phyloP scores from a whole-genome alignment of 371 early-diverging fungal genomes.

The Haplosporangium sp. region DNA sequence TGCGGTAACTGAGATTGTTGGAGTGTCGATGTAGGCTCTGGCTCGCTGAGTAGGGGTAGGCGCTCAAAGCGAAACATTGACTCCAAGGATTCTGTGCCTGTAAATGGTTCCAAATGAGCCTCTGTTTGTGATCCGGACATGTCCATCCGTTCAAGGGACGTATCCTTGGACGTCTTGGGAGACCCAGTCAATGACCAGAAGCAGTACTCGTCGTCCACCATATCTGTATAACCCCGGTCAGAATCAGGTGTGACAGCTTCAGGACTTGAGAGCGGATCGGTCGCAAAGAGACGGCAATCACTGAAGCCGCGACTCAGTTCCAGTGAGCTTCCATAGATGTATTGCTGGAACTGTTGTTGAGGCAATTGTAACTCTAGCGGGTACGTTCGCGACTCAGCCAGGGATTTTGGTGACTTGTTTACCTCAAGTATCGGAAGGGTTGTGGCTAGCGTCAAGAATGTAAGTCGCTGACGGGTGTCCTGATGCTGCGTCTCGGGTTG shows the following conservation, averaged over 20 bases:
- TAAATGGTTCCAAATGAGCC: not conserved
- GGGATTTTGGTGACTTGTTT: too few species aligned
- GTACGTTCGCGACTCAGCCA: too few species aligned
- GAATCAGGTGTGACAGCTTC: slow-evolving; percentile 11
- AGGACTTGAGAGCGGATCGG: slow-evolving; percentile 11
- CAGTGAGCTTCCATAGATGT: not conserved
- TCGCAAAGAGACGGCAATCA: not conserved
- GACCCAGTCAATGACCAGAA: not conserved
- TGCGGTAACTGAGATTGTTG: too few species aligned
- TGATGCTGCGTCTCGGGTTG: too few species aligned
- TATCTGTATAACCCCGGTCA: slow-evolving; percentile 8
- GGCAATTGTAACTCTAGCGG: too few species aligned
- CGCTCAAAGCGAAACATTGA: not conserved
- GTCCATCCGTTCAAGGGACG: not conserved
- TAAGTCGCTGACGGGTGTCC: too few species aligned
- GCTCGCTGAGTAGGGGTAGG: too few species aligned
- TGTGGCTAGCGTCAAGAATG: too few species aligned
- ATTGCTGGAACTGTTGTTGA: not conserved
- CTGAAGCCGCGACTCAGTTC: not conserved
- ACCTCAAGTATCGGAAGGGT: too few species aligned
- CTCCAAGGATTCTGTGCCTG: not conserved
- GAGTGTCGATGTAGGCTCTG: too few species aligned
- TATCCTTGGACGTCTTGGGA: not conserved
- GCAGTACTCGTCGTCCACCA: slow-evolving; percentile 9
- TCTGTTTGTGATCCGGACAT: not conserved